Conservation (phyloP, 2,329 filamentous ascomycete species). For the Aureobasidium subglaciale region DNA sequence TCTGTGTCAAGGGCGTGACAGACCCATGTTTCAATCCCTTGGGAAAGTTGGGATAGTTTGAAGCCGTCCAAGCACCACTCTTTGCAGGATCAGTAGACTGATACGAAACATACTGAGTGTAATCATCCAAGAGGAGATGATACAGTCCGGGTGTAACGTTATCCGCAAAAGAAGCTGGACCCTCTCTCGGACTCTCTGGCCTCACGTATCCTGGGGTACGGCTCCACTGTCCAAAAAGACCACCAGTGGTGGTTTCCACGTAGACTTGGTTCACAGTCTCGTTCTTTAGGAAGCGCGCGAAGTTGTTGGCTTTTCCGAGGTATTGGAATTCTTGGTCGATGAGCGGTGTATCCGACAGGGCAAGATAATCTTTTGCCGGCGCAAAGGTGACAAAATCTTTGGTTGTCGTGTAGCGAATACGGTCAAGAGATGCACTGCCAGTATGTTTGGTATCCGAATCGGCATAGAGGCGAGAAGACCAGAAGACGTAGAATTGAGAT, state of each 20-base stretch:
- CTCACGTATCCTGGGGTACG: neutral
- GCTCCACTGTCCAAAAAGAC: constrained; percentile 47
- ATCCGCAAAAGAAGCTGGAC: constrained; percentile 12
- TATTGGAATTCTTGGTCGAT: constrained; percentile 53
- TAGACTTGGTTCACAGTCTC: constrained; percentile 48
- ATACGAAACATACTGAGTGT: constrained; percentile 7
- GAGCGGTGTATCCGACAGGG: constrained; percentile 39
- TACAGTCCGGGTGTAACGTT: constrained; percentile 12
- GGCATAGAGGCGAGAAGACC: constrained; percentile 42
- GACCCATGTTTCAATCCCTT: constrained; percentile 8
- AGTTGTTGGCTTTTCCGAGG: constrained; percentile 35
- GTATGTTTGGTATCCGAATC: constrained; percentile 43
- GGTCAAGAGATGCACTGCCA: constrained; percentile 29
- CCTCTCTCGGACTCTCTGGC: constrained; percentile 5
- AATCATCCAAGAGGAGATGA: constrained; percentile 12
- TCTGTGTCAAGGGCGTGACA: constrained; percentile 5
- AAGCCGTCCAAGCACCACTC: neutral
- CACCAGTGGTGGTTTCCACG: constrained; percentile 41
- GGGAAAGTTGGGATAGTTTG: constrained; percentile 2
- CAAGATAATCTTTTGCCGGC: constrained; percentile 44
- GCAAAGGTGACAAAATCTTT: constrained; percentile 49
- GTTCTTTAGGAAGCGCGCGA: constrained; percentile 50
- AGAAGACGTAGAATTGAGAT: constrained; percentile 42
- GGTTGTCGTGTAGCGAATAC: constrained; percentile 50
- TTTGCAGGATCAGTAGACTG: neutral